Conservation (phyloP, 2,329 filamentous ascomycete genomes). For the Cytospora paraplurivora region DNA sequence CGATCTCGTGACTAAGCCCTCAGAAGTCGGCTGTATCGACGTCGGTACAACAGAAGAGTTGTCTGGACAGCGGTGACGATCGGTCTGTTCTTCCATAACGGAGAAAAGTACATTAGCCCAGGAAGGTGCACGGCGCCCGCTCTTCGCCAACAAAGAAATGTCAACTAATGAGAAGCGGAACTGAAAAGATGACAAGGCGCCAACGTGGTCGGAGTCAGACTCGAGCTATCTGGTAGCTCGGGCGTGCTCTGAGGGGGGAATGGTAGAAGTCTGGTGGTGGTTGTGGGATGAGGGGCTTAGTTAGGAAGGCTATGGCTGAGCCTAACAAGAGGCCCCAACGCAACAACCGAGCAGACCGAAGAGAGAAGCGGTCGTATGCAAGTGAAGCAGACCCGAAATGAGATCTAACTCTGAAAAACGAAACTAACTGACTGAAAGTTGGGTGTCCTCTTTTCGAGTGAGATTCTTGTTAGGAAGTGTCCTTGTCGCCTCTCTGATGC, state of each 20-base stretch:
- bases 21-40: slow-evolving; percentile 34
- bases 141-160: slow-evolving; percentile 35
- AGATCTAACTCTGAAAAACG: not conserved
- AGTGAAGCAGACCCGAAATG: slow-evolving; percentile 1
- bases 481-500: slow-evolving; percentile 18
- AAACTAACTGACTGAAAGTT: slow-evolving; percentile 18
- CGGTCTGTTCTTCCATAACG: slow-evolving; percentile 56
- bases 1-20: slow-evolving; percentile 23
- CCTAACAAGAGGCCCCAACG: slow-evolving; percentile 21
- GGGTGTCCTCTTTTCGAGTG: slow-evolving; percentile 1
- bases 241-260: slow-evolving; percentile 8
- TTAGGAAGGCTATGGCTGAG: slow-evolving; percentile 3
- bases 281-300: slow-evolving; percentile 20
- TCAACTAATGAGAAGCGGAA: not conserved
- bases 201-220: slow-evolving; percentile 2
- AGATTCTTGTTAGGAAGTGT: slow-evolving; percentile 4
- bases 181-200: not conserved
- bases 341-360: slow-evolving; percentile 10
- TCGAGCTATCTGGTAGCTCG: slow-evolving; percentile 19
- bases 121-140: slow-evolving; percentile 42
- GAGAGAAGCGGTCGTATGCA: not conserved
- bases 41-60: slow-evolving; percentile 24
- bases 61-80: slow-evolving; percentile 28
- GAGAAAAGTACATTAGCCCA: slow-evolving; percentile 41
- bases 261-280: slow-evolving; percentile 2